Percentiles rank a stretch among this genome's conserved stretches.
Conservation (phyloP, 192 early-diverging fungal genomes). For the Entomortierella beljakovae region DNA sequence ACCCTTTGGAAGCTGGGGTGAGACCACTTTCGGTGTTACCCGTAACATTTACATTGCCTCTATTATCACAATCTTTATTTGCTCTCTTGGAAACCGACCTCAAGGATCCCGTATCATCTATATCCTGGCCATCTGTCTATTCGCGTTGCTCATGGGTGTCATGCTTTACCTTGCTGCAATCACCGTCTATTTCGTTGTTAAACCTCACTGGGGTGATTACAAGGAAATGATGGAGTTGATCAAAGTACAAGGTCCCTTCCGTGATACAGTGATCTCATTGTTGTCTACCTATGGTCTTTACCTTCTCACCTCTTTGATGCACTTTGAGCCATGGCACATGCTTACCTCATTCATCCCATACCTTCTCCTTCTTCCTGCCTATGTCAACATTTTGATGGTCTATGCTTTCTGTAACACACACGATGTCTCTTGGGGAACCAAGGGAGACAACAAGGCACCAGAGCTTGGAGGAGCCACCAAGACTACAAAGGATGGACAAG, state of each 20-base stretch:
- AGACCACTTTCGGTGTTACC: constrained; percentile 72
- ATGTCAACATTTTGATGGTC: constrained; percentile 92
- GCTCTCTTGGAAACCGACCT: constrained; percentile 92
- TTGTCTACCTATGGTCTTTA: constrained; percentile 87
- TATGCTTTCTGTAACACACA: constrained; percentile 96
- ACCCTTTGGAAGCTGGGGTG: constrained; percentile 72
- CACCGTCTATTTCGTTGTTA: constrained; percentile 40
- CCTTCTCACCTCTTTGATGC: constrained; percentile 80
- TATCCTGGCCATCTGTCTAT: constrained; percentile 74
- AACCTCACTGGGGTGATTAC: constrained; percentile 27
- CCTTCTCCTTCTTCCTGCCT: constrained; percentile 87
- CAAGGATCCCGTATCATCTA: constrained; percentile 87
- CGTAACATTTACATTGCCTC: constrained; percentile 82
- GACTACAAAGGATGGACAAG: constrained; percentile 77
- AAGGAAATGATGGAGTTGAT: constrained; percentile 53
- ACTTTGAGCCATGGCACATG: constrained; percentile 94
- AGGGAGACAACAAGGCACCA: constrained; percentile 80
- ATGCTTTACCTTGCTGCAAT: constrained; percentile 82
- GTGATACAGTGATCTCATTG: constrained; percentile 85
- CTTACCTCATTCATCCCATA: constrained; percentile 91
- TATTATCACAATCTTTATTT: constrained; percentile 84
- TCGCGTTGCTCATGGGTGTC: constrained; percentile 85
- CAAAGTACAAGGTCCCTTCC: constrained; percentile 64
- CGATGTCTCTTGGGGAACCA: constrained; percentile 96
- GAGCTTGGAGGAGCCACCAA: constrained; percentile 79